phyloP scores from a whole-genome alignment of 179 eudicot genomes.

The Patellifolia procumbens region DNA sequence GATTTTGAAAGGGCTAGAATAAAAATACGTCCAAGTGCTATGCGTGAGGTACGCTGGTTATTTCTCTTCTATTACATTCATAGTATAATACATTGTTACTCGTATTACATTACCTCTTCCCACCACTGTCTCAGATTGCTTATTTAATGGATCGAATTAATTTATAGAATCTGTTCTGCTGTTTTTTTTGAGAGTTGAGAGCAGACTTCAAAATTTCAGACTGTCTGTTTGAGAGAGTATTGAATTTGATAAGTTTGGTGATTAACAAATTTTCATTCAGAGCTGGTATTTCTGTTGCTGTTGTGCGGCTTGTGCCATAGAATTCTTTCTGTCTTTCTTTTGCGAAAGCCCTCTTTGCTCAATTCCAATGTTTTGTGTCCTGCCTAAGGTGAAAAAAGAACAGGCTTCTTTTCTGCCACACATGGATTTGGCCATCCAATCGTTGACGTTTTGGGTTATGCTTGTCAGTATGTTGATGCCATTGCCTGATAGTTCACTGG shows the following conservation, averaged over 20 bases:
- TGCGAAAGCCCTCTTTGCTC: not conserved
- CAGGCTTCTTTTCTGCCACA: too few relatives aligned
- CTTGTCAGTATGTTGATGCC: too few relatives aligned
- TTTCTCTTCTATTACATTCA: not conserved
- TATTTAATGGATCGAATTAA: not conserved
- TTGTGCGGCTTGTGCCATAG: not conserved
- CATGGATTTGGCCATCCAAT: too few relatives aligned
- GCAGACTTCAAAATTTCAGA: not conserved
- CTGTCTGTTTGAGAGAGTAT: not conserved
- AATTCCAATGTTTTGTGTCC: not conserved
- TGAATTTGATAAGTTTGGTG: not conserved
- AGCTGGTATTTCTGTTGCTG: not conserved
- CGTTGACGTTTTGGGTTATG: too few relatives aligned
- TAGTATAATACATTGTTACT: not conserved
- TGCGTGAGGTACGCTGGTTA: constrained; percentile 80
- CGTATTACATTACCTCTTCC: not conserved
- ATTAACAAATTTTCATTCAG: not conserved
- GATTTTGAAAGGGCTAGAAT: constrained; percentile 89
- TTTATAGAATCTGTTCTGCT: not conserved
- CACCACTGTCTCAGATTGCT: not conserved
- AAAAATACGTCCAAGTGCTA: constrained; percentile 91
- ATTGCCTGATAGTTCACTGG: too few relatives aligned
- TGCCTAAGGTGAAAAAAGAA: too few relatives aligned
- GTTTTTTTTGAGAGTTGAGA: not conserved
- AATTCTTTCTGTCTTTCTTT: not conserved